Evolutionary conservation across 164 flowering plant species (phyloP).

Genomic region (Liriodendron chinense): DNA sequence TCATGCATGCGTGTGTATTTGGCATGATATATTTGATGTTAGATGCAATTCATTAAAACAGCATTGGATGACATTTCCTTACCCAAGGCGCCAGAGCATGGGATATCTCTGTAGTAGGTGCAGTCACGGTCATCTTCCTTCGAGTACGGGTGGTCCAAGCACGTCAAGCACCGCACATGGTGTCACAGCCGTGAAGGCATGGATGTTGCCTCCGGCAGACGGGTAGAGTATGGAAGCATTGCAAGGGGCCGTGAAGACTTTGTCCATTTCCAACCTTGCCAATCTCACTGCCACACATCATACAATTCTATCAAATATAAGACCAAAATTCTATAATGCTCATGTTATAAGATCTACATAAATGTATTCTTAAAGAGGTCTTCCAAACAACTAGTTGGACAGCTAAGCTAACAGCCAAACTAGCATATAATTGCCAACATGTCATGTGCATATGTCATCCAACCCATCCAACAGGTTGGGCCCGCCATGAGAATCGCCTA

Average conservation of each 20-base stretch:
- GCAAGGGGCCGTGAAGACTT: slow-evolving; percentile 68
- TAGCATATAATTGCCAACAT: no score
- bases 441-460: no score
- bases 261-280: slow-evolving; percentile 57
- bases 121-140: slow-evolving; percentile 71
- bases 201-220: slow-evolving; percentile 84
- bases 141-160: slow-evolving; percentile 88
- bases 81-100: slow-evolving; percentile 37
- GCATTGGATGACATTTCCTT: slow-evolving; percentile 15
- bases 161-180: slow-evolving; percentile 89
- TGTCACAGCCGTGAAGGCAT: slow-evolving; percentile 76
- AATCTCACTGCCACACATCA: slow-evolving; percentile 47
- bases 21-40: background rate
- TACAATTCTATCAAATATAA: no score
- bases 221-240: slow-evolving; percentile 75
- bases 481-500: no score
- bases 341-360: background rate
- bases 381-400: no score
- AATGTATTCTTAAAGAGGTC: background rate
- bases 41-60: background rate
- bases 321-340: background rate
- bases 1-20: background rate
- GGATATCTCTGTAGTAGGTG: slow-evolving; percentile 56
- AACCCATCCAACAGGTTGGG: no score
- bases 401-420: no score